Conservation (phyloP, 108 stramenopile species). For the Stephanodiscus triporus region DNA sequence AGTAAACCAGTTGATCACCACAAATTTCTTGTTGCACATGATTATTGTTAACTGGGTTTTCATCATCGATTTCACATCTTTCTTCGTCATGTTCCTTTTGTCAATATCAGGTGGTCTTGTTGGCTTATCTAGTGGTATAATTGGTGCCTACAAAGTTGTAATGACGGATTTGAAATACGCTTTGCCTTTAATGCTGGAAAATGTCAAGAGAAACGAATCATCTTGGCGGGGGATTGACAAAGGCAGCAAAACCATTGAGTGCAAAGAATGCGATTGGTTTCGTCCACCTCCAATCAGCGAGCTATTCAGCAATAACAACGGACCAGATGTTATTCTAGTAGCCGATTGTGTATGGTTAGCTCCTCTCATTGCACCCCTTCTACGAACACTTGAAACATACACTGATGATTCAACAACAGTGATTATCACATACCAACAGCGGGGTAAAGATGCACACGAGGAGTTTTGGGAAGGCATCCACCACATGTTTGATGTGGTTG, state of each 20-base stretch:
- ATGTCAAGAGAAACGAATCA: slow-evolving; percentile 45
- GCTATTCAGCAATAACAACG: slow-evolving; percentile 9
- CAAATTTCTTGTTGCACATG: not conserved
- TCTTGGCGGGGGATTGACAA: not conserved
- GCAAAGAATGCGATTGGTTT: slow-evolving; percentile 63
- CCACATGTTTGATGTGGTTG: slow-evolving; percentile 39
- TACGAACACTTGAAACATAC: slow-evolving; percentile 49
- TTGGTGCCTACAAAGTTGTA: slow-evolving; percentile 56
- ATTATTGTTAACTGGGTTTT: not conserved
- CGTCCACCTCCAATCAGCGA: slow-evolving; percentile 37
- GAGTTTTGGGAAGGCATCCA: slow-evolving; percentile 47
- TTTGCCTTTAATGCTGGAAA: slow-evolving; percentile 52
- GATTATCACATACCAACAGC: slow-evolving; percentile 64
- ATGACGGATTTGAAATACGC: slow-evolving; percentile 76
- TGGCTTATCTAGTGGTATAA: slow-evolving; percentile 56
- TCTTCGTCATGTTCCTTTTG: not conserved
- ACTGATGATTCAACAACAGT: slow-evolving; percentile 30
- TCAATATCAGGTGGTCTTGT: slow-evolving; percentile 48
- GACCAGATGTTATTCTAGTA: slow-evolving; percentile 59
- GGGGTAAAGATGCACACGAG: slow-evolving; percentile 50
- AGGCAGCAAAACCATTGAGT: slow-evolving; percentile 34
- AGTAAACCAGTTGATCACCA: not conserved
- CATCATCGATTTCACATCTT: not conserved
- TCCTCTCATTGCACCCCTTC: slow-evolving; percentile 59
- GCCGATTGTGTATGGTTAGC: slow-evolving; percentile 80